Conservation (phyloP, 768 basidiomycete genomes). For the Mycena polygramma region DNA sequence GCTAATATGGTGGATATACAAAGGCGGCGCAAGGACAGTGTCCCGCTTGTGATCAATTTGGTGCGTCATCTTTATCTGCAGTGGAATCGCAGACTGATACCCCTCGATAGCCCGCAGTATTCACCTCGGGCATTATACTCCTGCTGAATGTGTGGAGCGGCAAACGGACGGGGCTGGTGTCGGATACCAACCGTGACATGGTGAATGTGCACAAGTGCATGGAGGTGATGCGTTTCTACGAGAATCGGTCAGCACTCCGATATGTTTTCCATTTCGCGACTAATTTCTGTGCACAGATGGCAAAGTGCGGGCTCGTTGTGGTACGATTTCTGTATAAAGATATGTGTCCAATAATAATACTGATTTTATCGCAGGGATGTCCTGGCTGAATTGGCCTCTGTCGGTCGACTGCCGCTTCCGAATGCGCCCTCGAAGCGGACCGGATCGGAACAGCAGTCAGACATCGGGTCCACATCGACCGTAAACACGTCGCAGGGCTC, state of each 20-base stretch:
- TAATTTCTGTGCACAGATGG: slow-evolving; percentile 47
- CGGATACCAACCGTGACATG: slow-evolving; percentile 64
- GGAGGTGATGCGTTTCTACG: slow-evolving; percentile 59
- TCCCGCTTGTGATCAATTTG: slow-evolving; percentile 37
- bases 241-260: slow-evolving; percentile 47
- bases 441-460: no score
- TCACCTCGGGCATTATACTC: slow-evolving; percentile 64
- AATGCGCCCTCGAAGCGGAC: background rate
- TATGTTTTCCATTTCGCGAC: no score
- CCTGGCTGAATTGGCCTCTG: slow-evolving; percentile 39
- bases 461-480: no score
- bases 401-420: slow-evolving; percentile 32
- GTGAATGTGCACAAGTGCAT: slow-evolving; percentile 72
- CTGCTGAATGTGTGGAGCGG: slow-evolving; percentile 77
- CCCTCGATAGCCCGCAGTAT: slow-evolving; percentile 45
- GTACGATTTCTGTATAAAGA: background rate
- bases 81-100: background rate
- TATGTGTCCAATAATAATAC: slow-evolving; percentile 34
- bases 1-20: slow-evolving; percentile 76
- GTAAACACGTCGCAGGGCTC: slow-evolving; percentile 19
- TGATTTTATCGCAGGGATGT: slow-evolving; percentile 29
- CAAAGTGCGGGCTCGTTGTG: slow-evolving; percentile 53
- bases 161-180: slow-evolving; percentile 58
- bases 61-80: no score
- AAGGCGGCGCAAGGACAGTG: slow-evolving; percentile 47